Evolutionary conservation across 106 monocot species (phyloP), one percentile per base, ranked within the genome.

Genomic region (Xerophyta viscosa): DNA sequence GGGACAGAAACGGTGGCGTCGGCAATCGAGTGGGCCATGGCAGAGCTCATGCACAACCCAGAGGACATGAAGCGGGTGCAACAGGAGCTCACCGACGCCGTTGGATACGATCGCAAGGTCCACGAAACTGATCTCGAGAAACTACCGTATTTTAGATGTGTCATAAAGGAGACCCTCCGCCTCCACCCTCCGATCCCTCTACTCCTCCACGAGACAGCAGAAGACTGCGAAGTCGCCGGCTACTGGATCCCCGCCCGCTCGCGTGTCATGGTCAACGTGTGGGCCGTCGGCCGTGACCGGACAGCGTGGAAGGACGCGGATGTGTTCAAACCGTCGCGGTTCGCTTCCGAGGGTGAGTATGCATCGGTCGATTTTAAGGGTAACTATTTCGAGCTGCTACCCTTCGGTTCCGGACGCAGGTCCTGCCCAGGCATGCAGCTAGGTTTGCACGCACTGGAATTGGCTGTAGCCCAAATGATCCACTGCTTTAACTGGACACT

Each of bases 1-100:
- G 88, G 88, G 4, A 88, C 88, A 15, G 83, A 88, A 60, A 83
- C 88, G 7, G 76, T 83, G 42, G 83, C 88, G 27, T 83, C 83
- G 6, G 76, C 76, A 23, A 77, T 83, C 24, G 88, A 88, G 63
- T 88, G 88, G 88, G 69, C 88, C 13, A 66, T 88, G 67, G 66
- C 83, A n/a, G 83, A 88, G 72, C 69, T 83, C 31, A 69, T 88
- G 66, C 67, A 29, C 51, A 76, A 52, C 69, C 79, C 83, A 0
- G 54, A 66, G 6, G 72, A 76, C 31, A 41, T 88, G 50, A 61
- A 51, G 46, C 62, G 43, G 24, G 60, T 76, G 20, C 83, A 83
- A 31, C 17, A 72, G 3, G 88, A 88, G 50, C 76, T 88, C 5
- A 46, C 46, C 4, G 62, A 39, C 6, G 79, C 73, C 5, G 73